Base-by-base conservation (phyloP, 2,329 filamentous ascomycete genomes). In the Penicillium sp. region DNA sequence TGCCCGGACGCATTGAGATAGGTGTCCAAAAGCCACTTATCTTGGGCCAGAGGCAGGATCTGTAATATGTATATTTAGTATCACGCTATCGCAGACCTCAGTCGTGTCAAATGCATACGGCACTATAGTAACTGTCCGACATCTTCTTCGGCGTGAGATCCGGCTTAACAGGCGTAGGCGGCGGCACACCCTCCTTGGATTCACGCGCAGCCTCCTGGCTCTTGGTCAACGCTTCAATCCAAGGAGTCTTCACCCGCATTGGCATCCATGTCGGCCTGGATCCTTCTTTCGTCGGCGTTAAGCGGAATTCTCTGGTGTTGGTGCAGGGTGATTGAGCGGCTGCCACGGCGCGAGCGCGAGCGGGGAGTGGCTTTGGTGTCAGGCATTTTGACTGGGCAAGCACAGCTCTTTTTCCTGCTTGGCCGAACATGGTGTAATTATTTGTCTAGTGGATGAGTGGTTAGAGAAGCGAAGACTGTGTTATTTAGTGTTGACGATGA, bases 1-100 rank as follows among this genome's bases (percentile, higher is more conserved):
- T 91, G 88, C 0, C 90, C 90, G 0, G 86, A 87, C 1, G 89
- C 84, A 74, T 92, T 92, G 69, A 91, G 84, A 69, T 93, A 93
- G 0, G 87, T 89, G 70, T 93, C 90, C 11, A 90, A 82, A 13
- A 93, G 78, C 88, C 88, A 92, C 53, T 89, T 88, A 69, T 92
- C 90, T 68, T 85, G 87, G 6, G 85, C 88, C 10, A 92, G 79
- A 6, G 89, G 89, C 31, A 92, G 78, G 16, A 87, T 76, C 85
- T 87, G 75, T 54, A 19, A 73, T 6, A 2, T 61, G 36, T 35
- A 58, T n/a, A 54, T 49, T 65, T 27, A 63, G 54, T 53, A 41
- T 16, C 7, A 5, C 5, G 16, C 1, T 31, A 31, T 7, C 6
- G 1, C 14, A 9, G 9, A 46, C 9, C 24, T 31, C 9, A 6